These are phyloP conservation scores for Trichoderma harzianum DNA, from an alignment of 2,329 filamentous ascomycete genomes.

Conservation along the genomic window DNA sequence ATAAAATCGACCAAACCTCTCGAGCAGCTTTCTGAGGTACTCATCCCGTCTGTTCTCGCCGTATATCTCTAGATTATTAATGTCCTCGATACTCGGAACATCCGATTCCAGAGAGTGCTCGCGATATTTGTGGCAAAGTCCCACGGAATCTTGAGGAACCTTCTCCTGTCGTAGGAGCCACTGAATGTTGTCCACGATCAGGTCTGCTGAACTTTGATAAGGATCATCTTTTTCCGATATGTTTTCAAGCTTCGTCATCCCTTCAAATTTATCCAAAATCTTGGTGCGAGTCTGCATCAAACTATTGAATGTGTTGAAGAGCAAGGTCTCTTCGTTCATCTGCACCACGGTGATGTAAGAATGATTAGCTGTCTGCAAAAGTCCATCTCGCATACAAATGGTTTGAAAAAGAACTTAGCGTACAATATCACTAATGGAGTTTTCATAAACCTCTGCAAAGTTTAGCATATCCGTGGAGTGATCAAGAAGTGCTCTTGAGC, in stretches of 20 bases:
- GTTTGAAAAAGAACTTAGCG: background rate
- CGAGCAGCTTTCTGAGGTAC: background rate
- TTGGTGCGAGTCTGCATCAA: background rate
- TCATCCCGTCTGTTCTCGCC: fast-evolving
- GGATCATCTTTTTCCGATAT: background rate
- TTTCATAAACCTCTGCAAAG: background rate
- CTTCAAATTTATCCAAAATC: background rate
- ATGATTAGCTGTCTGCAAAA: background rate
- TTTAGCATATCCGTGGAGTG: background rate
- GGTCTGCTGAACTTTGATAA: background rate
- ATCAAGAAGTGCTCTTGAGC: background rate
- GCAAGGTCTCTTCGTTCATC: background rate
- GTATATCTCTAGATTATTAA: background rate
- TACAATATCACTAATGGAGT: background rate
- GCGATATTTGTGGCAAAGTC: background rate
- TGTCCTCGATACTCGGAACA: background rate
- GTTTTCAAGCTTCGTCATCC: background rate
- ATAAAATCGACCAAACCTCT: background rate
- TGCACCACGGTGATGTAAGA: background rate
- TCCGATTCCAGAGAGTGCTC: background rate
- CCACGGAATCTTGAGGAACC: background rate
- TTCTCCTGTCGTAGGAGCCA: too few species aligned
- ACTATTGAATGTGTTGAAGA: background rate
- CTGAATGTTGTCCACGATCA: background rate
- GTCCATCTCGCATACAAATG: fast-evolving